Evolutionary conservation across 345 rosid genomes (phyloP).

Genomic region (Eucalyptus cloeziana): DNA sequence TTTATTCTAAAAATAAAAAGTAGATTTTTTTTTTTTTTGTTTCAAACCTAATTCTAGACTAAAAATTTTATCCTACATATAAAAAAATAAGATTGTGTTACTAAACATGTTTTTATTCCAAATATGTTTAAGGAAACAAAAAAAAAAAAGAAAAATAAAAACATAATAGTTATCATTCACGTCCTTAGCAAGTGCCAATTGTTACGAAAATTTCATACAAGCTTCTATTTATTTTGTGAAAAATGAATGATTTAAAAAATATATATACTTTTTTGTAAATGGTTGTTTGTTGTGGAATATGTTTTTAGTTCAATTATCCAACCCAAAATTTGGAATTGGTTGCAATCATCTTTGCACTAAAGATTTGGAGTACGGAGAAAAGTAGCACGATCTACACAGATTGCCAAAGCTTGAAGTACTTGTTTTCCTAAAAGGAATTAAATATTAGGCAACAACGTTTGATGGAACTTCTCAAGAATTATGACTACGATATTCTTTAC

Average conservation of each 20-base stretch:
- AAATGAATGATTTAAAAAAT: too few relatives aligned
- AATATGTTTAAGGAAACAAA: fast-evolving
- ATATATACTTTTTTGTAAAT: too few relatives aligned
- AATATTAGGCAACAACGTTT: too few relatives aligned
- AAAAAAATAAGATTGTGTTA: too few relatives aligned
- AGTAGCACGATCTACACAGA: fast-evolving
- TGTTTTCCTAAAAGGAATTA: too few relatives aligned
- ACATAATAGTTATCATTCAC: fast-evolving
- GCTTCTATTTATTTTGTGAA: fast-evolving
- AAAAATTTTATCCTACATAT: too few relatives aligned
- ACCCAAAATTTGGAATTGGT: fast-evolving
- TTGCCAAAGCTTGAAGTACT: too few relatives aligned
- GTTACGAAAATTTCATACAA: fast-evolving
- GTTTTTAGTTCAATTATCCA: fast-evolving
- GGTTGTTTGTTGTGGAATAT: fast-evolving
- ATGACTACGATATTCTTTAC: fast-evolving
- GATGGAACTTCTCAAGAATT: fast-evolving
- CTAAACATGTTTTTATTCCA: fast-evolving
- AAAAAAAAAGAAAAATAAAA: fast-evolving
- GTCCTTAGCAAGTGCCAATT: fast-evolving
- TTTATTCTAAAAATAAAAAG: too few relatives aligned
- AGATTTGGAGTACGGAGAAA: fast-evolving
- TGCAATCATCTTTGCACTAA: fast-evolving
- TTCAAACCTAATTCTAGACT: too few relatives aligned
- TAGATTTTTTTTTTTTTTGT: too few relatives aligned